Base-by-base conservation (phyloP, 2,329 filamentous ascomycete species). In the Epichloe festucae region DNA sequence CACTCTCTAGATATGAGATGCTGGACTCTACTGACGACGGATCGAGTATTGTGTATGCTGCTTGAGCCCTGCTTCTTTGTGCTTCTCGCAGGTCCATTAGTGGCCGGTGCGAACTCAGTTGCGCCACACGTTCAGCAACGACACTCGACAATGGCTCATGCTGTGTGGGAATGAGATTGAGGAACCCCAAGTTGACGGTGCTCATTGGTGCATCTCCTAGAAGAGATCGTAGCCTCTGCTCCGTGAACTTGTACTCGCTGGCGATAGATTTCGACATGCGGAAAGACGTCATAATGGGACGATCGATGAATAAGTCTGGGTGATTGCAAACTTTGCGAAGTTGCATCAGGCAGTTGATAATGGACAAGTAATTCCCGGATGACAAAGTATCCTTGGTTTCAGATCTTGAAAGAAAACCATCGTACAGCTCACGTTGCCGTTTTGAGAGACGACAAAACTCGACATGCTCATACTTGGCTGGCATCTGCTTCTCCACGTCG, bases 401-500 rank as follows among this genome's bases (percentile, higher is more conserved):
- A 3, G 85, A 85, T 52, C 90, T 83, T 36, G 88, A 89, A 71
- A 98, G 82, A 67, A 97, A 98, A 1, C 91, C 91, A 68, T 98
- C 93, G 62, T 98, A 98, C 8, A 98, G 73, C 67, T 95, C 93
- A 43, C 93, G 82, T 64, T 98, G 93, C 23, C 93, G 84, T 66
- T 97, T 96, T 6, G 91, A 97, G 4, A 98, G 75, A 44, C 91
- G 86, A 67, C 93, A 98, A 62, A 95, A 90, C 57, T 97, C 87
- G 19, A 98, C 89, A 62, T 96, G 90, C 66, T 98, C 94, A 63
- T 95, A 95, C 66, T 98, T 98, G 55, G 82, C 90, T 0, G 94
- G 93, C 87, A 98, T 95, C 65, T 98, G 93, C 70, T 97, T 96
- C 70, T 98, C 94, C 5, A 98, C 93, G 63, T 98, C 93, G 44